These are phyloP conservation scores for Capsella rubella DNA, from an alignment of 441 rosid genomes.

Conservation along the genomic window DNA sequence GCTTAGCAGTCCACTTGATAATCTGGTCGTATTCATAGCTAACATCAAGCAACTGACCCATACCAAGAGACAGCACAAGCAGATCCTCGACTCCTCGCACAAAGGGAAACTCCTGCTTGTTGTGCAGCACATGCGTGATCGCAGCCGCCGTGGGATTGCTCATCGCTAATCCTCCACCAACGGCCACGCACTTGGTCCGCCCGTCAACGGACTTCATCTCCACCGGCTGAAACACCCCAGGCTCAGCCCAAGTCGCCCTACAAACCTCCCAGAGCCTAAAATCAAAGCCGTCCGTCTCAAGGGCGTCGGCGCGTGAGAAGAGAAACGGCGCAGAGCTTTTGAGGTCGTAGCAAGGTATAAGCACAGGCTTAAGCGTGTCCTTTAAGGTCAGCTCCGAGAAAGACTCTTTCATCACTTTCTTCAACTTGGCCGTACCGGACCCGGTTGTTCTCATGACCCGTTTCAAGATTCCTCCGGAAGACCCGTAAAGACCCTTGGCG, in stretches of 20 bases:
- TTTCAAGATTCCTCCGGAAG: slow-evolving; percentile 41
- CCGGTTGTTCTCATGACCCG: slow-evolving; percentile 60
- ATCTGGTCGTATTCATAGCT: slow-evolving; percentile 75
- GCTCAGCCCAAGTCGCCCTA: slow-evolving; percentile 90
- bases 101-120: slow-evolving; percentile 94
- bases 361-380: slow-evolving; percentile 88
- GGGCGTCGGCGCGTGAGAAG: slow-evolving; percentile 94
- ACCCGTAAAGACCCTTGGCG: slow-evolving; percentile 65
- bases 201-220: slow-evolving; percentile 75
- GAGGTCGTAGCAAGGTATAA: slow-evolving; percentile 91
- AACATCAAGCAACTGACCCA: slow-evolving; percentile 78
- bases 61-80: slow-evolving; percentile 80
- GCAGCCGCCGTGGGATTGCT: slow-evolving; percentile 93
- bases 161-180: slow-evolving; percentile 92
- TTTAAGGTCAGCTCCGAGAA: slow-evolving; percentile 73
- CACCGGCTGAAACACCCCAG: slow-evolving; percentile 79
- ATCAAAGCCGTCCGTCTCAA: slow-evolving; percentile 83
- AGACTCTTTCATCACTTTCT: slow-evolving; percentile 71
- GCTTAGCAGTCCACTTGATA: slow-evolving; percentile 79
- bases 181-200: slow-evolving; percentile 76
- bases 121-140: slow-evolving; percentile 93
- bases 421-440: slow-evolving; percentile 55
- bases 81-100: slow-evolving; percentile 96
- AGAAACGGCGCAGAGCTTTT: slow-evolving; percentile 84
- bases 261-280: slow-evolving; percentile 91